Conservation (phyloP, 805 yeast genomes). For the Saturnispora gosingensis region DNA sequence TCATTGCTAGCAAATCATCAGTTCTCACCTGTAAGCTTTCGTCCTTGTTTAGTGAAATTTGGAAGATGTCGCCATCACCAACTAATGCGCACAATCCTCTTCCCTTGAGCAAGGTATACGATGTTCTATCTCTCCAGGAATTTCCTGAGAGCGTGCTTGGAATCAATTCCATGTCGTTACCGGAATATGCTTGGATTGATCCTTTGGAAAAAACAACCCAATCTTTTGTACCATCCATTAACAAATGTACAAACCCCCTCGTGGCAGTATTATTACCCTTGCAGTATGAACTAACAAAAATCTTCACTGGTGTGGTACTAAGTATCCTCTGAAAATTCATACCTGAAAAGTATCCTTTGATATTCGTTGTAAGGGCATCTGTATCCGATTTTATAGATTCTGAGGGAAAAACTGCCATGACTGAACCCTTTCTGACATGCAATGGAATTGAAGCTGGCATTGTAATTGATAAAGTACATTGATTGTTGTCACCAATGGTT, state of each 20-base stretch:
- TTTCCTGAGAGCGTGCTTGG: constrained; percentile 29
- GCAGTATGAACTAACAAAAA: constrained; percentile 33
- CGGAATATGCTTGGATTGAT: constrained; percentile 44
- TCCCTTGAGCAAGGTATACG: constrained; percentile 44
- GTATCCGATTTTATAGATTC: constrained; percentile 1
- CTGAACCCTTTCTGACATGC: constrained; percentile 37
- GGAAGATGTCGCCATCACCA: constrained; percentile 47
- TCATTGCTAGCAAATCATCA: constrained; percentile 39
- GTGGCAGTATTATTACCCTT: constrained; percentile 16
- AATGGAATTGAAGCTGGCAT: constrained; percentile 55
- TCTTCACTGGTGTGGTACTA: constrained; percentile 38
- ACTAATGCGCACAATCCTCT: constrained; percentile 48
- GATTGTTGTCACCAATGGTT: constrained; percentile 38
- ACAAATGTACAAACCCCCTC: constrained; percentile 36
- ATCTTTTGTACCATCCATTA: constrained; percentile 50
- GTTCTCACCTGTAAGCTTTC: constrained; percentile 43
- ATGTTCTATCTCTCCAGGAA: constrained; percentile 29
- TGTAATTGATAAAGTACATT: constrained; percentile 38
- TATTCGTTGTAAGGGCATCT: constrained; percentile 15
- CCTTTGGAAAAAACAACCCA: constrained; percentile 48
- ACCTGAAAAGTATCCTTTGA: constrained; percentile 27
- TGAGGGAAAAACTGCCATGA: constrained; percentile 36
- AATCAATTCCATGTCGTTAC: constrained; percentile 26
- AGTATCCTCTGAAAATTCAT: constrained; percentile 37
- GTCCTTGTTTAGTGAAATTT: constrained; percentile 32